Conservation (phyloP, 345 rosid genomes). For the Boechera retrofracta region DNA sequence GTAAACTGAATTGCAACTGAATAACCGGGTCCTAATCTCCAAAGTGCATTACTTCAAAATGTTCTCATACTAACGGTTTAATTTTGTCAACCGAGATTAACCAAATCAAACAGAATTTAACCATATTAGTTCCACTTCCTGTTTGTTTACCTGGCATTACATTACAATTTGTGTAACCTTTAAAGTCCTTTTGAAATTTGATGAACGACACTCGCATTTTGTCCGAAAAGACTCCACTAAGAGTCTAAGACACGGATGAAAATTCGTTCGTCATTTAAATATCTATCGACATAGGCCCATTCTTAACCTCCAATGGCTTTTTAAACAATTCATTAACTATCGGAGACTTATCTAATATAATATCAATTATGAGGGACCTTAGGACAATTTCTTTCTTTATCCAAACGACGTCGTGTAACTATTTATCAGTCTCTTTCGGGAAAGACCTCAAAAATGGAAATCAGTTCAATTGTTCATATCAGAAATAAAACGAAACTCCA, state of each 20-base stretch:
- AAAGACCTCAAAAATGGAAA: slow-evolving; percentile 20
- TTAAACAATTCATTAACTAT: neutral
- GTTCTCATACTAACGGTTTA: neutral
- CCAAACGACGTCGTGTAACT: slow-evolving; percentile 4
- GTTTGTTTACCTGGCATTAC: too few relatives aligned
- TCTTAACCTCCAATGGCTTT: neutral
- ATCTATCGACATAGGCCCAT: neutral
- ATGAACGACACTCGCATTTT: slow-evolving; percentile 8
- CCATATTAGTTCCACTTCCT: too few relatives aligned
- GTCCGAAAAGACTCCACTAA: neutral
- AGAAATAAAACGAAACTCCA: slow-evolving; percentile 38
- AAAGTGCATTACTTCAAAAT: neutral
- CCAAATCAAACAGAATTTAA: neutral
- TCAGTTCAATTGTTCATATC: slow-evolving; percentile 13
- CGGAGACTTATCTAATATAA: neutral
- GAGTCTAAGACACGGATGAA: neutral
- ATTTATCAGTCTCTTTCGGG: neutral
- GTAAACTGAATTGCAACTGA: too few relatives aligned
- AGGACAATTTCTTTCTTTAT: neutral
- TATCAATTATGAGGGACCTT: neutral
- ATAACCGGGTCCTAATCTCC: neutral
- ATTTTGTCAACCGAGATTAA: neutral
- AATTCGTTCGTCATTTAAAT: neutral
- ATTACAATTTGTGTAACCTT: too few relatives aligned
- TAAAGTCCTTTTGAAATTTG: neutral